Conservation (phyloP, 2,329 filamentous ascomycete genomes). For the Lomentospora prolificans region DNA sequence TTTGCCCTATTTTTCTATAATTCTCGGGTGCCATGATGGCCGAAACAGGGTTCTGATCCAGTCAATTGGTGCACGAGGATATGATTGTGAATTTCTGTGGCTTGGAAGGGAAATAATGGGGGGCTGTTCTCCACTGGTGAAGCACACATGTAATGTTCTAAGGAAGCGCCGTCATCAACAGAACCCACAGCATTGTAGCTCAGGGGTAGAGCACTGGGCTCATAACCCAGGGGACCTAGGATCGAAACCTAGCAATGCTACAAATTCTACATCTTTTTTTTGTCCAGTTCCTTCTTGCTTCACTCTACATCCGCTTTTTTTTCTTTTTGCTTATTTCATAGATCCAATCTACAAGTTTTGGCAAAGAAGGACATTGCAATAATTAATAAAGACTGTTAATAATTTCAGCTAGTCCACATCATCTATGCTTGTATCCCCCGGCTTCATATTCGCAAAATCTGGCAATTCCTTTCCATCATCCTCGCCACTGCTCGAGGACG, state of each 20-base stretch:
- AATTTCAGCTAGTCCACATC: neutral
- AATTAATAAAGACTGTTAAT: neutral
- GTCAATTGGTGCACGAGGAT: neutral
- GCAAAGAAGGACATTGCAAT: neutral
- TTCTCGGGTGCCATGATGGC: neutral
- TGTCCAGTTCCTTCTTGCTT: neutral
- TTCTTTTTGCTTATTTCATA: neutral
- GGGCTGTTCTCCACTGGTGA: neutral
- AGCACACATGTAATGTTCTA: neutral
- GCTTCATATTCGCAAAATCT: slow-evolving; percentile 22
- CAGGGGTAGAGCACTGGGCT: slow-evolving; percentile 4
- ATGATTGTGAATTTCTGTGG: neutral
- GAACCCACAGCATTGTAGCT: slow-evolving; percentile 1
- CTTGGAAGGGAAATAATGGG: neutral
- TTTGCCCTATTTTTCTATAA: neutral
- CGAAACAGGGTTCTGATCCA: neutral
- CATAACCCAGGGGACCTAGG: slow-evolving; percentile 4
- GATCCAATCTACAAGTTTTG: neutral
- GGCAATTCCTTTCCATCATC: slow-evolving; percentile 28
- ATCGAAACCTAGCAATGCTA: slow-evolving; percentile 4
- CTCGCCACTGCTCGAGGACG: slow-evolving; percentile 8
- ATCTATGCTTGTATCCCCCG: neutral
- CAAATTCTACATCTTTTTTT: neutral
- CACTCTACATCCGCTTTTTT: neutral
- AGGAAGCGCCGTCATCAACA: neutral